phyloP scores from a whole-genome alignment of 495 filamentous ascomycete species.

The Hyaloscypha hepaticicola region DNA sequence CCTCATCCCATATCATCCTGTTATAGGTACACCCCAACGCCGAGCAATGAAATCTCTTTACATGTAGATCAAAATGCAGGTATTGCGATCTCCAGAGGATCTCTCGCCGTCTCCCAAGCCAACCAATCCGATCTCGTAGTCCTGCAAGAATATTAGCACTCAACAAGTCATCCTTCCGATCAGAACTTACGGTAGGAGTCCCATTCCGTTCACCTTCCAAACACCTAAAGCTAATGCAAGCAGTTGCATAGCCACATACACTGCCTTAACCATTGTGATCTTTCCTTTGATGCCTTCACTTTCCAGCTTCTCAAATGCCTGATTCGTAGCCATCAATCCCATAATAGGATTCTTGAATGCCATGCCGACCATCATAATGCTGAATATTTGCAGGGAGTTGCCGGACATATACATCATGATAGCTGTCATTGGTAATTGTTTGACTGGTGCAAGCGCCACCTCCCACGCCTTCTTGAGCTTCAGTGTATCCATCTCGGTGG shows the following conservation, averaged over 20 bases:
- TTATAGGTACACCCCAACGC: neutral
- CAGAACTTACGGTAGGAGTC: slow-evolving; percentile 77
- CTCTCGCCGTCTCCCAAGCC: slow-evolving; percentile 84
- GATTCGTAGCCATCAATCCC: slow-evolving; percentile 74
- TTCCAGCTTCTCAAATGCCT: slow-evolving; percentile 84
- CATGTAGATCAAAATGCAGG: slow-evolving; percentile 46
- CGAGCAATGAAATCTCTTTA: neutral
- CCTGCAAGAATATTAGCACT: slow-evolving; percentile 44
- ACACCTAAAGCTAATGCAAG: slow-evolving; percentile 79
- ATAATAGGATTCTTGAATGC: slow-evolving; percentile 94
- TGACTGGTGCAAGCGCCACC: slow-evolving; percentile 88
- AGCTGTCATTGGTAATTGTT: slow-evolving; percentile 94
- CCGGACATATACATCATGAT: slow-evolving; percentile 99
- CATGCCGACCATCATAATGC: slow-evolving; percentile 99
- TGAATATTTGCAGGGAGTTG: slow-evolving; percentile 97
- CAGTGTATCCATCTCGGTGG: slow-evolving; percentile 85
- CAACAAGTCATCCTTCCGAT: neutral
- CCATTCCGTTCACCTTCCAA: slow-evolving; percentile 98
- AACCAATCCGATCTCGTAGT: slow-evolving; percentile 95
- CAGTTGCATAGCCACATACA: slow-evolving; percentile 85
- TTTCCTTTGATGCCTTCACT: slow-evolving; percentile 71
- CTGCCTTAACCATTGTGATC: slow-evolving; percentile 76
- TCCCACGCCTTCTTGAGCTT: slow-evolving; percentile 99
- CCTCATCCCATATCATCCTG: neutral
- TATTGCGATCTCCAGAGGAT: slow-evolving; percentile 69